Evolutionary conservation across 345 rosid genomes (phyloP), one percentile per base, ranked within the genome.

Genomic region (Draba incana): DNA sequence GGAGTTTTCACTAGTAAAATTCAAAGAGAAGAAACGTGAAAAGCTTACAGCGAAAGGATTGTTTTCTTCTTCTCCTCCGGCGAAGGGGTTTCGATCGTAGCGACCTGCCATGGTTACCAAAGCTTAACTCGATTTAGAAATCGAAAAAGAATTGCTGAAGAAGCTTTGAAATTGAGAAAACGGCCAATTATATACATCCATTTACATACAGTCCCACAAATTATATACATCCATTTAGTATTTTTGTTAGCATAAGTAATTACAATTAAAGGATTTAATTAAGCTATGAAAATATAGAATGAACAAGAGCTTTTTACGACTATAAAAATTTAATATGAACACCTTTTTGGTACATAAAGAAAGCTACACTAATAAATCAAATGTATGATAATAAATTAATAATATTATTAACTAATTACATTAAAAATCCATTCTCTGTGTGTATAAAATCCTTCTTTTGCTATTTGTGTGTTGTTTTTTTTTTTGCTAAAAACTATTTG

Each of bases 41-140:
- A 50, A 45, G 78, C 95, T 77, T 54, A 94, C 99, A 5, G 92
- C 75, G 64, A 94, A 94, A 66, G 99, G 99, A 76, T 94, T 94
- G 55, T 89, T 92, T 81, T 85, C 90, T 81, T 85, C 90, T 16
- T 86, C 86, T 30, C 84, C 93, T 57, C 87, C 95, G 41, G 64
- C 96, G 63, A 90, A 93, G 0, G 98, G 97, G 48, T 93, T 92
- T 44, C 75, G 81, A 68, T 92, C 97, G 78, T 81, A 86, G 37
- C 93, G 90, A 66, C 88, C 83, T 66, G 96, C 97, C 98, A 92
- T 92, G 30, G 13, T 38, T 45, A 58, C 11, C 3, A 2, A 31
- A 31, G 31, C 64, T 55, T 39, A 50, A 51, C 66, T 46, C 38
- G 16, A 47, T 5, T 47, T 57, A 47, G 10, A 31, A 10, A n/a